Base-by-base conservation (phyloP, 2,329 filamentous ascomycete species). In the Neophaeococcomyces mojaviensis region DNA sequence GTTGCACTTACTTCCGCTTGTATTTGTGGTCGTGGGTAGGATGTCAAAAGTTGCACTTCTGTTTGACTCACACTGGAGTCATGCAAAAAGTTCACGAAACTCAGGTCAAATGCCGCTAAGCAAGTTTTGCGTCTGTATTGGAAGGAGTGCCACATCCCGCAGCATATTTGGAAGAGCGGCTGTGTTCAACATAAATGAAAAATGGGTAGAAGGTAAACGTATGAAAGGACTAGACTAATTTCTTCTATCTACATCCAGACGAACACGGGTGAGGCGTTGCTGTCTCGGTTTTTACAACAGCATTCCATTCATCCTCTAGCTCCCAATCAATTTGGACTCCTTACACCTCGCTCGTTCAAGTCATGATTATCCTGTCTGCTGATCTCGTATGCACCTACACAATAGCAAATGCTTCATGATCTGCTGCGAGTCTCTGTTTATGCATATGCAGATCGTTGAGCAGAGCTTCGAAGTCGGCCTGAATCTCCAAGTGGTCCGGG, bases 381-480 rank as follows among this genome's bases (percentile, higher is more conserved):
- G 8, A 22, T 33, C 39, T 22, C 5, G 28, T 28, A 47, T 32
- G 49, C 49, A 19, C 41, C 32, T 19, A 50, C 34, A 31, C 38
- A 20, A 56, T 50, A 12, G 54, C 55, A 42, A 56, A 55, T 36
- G 49, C 50, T 39, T 55, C 50, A 33, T 56, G 54, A 63, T 97
- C 92, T 58, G 92, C 88, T 5, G 79, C 81, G 52, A 97, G 80
- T 69, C 95, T 97, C 58, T 81, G 80, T 64, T 84, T 84, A 69
- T 94, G 94, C 61, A 90, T 64, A 24, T 77, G 78, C 45, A 94
- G 62, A 57, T 97, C 89, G 56, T 81, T 80, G 53, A 98, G 72
- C 59, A 97, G 76, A 30, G 84, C 82, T 55, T 89, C 81, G 73
- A 94, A 90, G 59, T 87, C 81, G n/a, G 82, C 81, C 61, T 96